Conservation (phyloP, 257 asterid genomes). For the Penstemon barbatus region DNA sequence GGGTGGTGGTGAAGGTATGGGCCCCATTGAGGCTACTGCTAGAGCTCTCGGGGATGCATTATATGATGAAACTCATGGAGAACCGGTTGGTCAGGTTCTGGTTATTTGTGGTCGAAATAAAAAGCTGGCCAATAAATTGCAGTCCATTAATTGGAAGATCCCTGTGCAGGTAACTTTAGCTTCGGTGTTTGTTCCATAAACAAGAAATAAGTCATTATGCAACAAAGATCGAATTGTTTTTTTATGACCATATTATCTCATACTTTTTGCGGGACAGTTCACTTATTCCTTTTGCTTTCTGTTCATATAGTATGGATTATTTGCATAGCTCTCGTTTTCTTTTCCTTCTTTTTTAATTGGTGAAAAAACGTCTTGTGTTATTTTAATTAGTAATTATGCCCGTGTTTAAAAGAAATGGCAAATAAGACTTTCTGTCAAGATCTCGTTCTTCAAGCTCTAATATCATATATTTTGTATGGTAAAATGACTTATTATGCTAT, state of each 20-base stretch:
- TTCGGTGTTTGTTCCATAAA: not conserved
- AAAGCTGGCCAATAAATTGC: slow-evolving; percentile 72
- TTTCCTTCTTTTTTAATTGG: too few species aligned
- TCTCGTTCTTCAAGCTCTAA: too few species aligned
- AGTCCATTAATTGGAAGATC: slow-evolving; percentile 76
- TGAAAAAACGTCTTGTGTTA: too few species aligned
- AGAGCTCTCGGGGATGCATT: slow-evolving; percentile 83
- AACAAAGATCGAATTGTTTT: not conserved
- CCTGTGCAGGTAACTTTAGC: slow-evolving; percentile 52
- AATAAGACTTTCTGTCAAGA: too few species aligned
- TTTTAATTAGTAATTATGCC: too few species aligned
- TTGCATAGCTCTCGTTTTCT: too few species aligned
- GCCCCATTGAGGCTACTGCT: slow-evolving; percentile 99
- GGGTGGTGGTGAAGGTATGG: slow-evolving; percentile 99
- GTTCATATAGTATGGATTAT: not conserved
- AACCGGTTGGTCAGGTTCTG: slow-evolving; percentile 84
- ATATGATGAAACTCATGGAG: slow-evolving; percentile 67
- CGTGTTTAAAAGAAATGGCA: too few species aligned
- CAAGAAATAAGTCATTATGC: not conserved
- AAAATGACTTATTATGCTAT: too few species aligned
- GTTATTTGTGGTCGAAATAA: slow-evolving; percentile 91
- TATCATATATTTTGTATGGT: too few species aligned
- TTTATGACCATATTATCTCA: not conserved
- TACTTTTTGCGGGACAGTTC: not conserved
- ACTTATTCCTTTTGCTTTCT: not conserved